Percentiles rank a stretch among this genome's conserved stretches.
Conservation (phyloP, 805 yeast genomes). For the Metschnikowia drakensbergensis region DNA sequence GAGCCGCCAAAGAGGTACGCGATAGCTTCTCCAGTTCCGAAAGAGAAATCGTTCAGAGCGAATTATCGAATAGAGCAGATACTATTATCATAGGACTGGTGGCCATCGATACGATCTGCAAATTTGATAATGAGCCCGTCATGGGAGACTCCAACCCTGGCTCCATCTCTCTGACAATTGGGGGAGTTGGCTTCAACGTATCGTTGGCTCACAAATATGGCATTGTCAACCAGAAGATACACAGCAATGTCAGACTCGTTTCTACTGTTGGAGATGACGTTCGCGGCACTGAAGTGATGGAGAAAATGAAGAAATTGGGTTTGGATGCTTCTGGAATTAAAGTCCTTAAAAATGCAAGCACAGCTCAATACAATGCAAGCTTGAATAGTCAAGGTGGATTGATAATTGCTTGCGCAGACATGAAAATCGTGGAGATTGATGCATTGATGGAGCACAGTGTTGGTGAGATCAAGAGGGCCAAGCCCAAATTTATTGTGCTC, state of each 20-base stretch:
- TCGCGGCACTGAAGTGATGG: slow-evolving; percentile 43
- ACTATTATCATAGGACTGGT: slow-evolving; percentile 66
- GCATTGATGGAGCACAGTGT: slow-evolving; percentile 37
- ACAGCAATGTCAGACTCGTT: slow-evolving; percentile 38
- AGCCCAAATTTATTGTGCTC: slow-evolving; percentile 51
- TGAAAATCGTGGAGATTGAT: slow-evolving; percentile 58
- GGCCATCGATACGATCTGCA: slow-evolving; percentile 69
- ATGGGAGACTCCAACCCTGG: slow-evolving; percentile 76
- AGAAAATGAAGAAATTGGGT: slow-evolving; percentile 22
- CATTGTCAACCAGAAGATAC: slow-evolving; percentile 7
- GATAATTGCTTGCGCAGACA: slow-evolving; percentile 77
- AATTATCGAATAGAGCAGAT: slow-evolving; percentile 13
- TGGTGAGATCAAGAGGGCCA: slow-evolving; percentile 34
- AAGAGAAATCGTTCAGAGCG: neutral
- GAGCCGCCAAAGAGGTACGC: neutral
- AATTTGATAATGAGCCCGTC: slow-evolving; percentile 25
- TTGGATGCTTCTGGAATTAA: slow-evolving; percentile 41
- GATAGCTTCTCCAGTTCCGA: neutral
- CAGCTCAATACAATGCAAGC: slow-evolving; percentile 73
- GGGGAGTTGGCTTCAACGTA: slow-evolving; percentile 85
- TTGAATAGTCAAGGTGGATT: slow-evolving; percentile 62
- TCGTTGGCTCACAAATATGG: slow-evolving; percentile 54
- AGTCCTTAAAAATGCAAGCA: slow-evolving; percentile 22
- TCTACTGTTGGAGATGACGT: slow-evolving; percentile 61
- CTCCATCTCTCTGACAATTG: slow-evolving; percentile 49